A percentile compares a stretch with the other conserved stretches of the same genome.
Conservation (phyloP, 768 basidiomycete species). For the Lyophyllum shimeji region DNA sequence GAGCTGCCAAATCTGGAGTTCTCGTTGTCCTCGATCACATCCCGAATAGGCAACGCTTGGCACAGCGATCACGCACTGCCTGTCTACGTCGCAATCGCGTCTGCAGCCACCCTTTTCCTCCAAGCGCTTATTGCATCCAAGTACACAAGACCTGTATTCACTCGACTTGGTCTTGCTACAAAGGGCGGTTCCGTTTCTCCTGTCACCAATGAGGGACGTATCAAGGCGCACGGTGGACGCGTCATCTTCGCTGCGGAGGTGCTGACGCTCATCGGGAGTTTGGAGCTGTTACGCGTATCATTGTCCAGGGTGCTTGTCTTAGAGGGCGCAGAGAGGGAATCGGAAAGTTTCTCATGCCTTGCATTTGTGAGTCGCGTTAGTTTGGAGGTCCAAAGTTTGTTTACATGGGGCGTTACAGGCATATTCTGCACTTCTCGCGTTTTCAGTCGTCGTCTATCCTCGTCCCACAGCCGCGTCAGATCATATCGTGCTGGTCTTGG, state of each 20-base stretch:
- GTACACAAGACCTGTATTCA: constrained; percentile 4
- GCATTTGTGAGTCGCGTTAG: constrained; percentile 4
- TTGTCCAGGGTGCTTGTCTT: constrained; percentile 1
- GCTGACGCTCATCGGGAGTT: constrained; percentile 9
- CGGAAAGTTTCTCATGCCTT: constrained; percentile 3
- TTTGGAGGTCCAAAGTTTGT: not conserved
- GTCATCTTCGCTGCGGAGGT: constrained; percentile 10
- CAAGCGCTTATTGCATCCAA: constrained; percentile 5
- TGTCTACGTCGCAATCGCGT: constrained; percentile 11
- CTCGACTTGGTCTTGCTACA: not conserved
- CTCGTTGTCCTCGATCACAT: not conserved
- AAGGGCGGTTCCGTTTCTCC: not conserved
- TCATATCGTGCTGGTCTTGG: constrained; percentile 8
- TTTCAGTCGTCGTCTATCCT: constrained; percentile 9
- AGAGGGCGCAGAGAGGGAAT: not conserved
- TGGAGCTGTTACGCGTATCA: constrained; percentile 16
- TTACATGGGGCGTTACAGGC: constrained; percentile 1
- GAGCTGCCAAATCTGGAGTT: not conserved
- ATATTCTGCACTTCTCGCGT: constrained; percentile 11
- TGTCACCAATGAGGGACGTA: not conserved
- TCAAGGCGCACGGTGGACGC: constrained; percentile 15
- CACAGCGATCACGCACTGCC: constrained; percentile 10
- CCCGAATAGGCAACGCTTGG: constrained; percentile 3
- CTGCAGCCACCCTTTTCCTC: constrained; percentile 4
- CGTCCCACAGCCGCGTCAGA: constrained; percentile 6